A percentile compares a stretch with the other conserved stretches of the same genome.
Evolutionary conservation across 495 filamentous ascomycete species (phyloP).

Genomic region (Bryoglossum gracile): DNA sequence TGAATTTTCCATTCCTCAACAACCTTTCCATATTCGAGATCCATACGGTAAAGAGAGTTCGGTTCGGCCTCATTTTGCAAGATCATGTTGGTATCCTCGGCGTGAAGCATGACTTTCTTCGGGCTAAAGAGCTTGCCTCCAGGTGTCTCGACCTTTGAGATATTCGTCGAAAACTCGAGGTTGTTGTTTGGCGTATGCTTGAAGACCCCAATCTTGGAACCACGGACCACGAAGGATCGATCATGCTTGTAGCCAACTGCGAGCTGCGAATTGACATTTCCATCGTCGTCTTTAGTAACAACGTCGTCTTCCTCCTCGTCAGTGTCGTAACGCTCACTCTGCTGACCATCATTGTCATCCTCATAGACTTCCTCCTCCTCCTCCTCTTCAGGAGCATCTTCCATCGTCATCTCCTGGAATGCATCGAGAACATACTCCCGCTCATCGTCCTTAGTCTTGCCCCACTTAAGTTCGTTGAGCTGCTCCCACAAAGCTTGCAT

Average conservation of each 20-base stretch:
- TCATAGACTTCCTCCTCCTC: slow-evolving; percentile 55
- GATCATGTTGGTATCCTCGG: slow-evolving; percentile 87
- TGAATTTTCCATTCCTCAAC: slow-evolving; percentile 99
- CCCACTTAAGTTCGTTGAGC: slow-evolving; percentile 91
- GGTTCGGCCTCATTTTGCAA: slow-evolving; percentile 79
- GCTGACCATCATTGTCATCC: slow-evolving; percentile 57
- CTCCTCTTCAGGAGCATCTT: slow-evolving; percentile 58
- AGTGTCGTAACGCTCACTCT: slow-evolving; percentile 77
- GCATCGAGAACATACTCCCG: slow-evolving; percentile 92
- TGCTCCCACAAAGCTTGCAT: slow-evolving; percentile 98
- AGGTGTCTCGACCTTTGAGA: slow-evolving; percentile 89
- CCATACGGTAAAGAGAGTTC: slow-evolving; percentile 94
- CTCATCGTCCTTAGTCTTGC: slow-evolving; percentile 83
- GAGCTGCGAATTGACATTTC: slow-evolving; percentile 85
- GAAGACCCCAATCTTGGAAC: slow-evolving; percentile 97
- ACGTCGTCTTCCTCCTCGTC: slow-evolving; percentile 91
- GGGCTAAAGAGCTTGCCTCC: slow-evolving; percentile 83
- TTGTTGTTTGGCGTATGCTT: slow-evolving; percentile 91
- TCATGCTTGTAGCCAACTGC: slow-evolving; percentile 99
- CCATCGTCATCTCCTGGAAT: slow-evolving; percentile 91
- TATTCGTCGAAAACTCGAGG: slow-evolving; percentile 94
- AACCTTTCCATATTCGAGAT: slow-evolving; percentile 97
- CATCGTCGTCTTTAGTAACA: slow-evolving; percentile 61
- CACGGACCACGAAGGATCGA: slow-evolving; percentile 91
- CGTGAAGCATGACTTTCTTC: slow-evolving; percentile 96